Evolutionary conservation across 2,329 filamentous ascomycete genomes (phyloP), one percentile per base, ranked within the genome.

Genomic region (Cordyceps cicadae): DNA sequence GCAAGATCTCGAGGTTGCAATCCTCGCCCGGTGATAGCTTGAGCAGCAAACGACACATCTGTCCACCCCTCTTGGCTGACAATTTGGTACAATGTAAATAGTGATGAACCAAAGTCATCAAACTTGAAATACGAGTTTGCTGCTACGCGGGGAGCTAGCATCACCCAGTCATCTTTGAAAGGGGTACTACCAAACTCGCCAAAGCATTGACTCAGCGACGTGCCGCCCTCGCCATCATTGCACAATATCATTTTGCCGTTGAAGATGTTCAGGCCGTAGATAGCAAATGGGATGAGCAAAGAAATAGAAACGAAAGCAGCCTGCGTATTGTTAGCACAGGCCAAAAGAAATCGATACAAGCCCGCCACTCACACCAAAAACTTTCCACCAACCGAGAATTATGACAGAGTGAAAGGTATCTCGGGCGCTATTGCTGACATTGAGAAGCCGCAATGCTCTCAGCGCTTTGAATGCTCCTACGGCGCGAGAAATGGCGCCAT

Each of bases 51-150:
- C 70, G 94, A 90, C n/a, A 96, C 91, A 71, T 96, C 92, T 12
- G 87, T 87, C 94, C 95, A 99, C 39, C 94, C 94, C 79, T 99
- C 95, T 73, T 99, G 94, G 57, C 93, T 97, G 48, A 97, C 93
- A 74, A 99, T 97, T 72, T 97, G 92, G 77, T 97, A 99, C 62
- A 99, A 88, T 63, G 96, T 95, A 77, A 97, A 97, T 39, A 99
- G 80, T 0, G 93, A 89, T 59, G 90, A 84, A n/a, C 88, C 90
- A 68, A 99, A 99, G 70, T 95, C 89, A 72, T 99, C 94, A 70
- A 99, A 99, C 71, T 88, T 88, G 75, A 88, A 97, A 70, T 85
- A 96, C 0, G 87, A 85, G 68, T 99, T 97, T 1, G 83, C 75
- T 12, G 88, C 91, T 52, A 88, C 85, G 59, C 94, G 85, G 6